phyloP scores from a whole-genome alignment of 495 filamentous ascomycete species.

The Daldinia caldariorum region DNA sequence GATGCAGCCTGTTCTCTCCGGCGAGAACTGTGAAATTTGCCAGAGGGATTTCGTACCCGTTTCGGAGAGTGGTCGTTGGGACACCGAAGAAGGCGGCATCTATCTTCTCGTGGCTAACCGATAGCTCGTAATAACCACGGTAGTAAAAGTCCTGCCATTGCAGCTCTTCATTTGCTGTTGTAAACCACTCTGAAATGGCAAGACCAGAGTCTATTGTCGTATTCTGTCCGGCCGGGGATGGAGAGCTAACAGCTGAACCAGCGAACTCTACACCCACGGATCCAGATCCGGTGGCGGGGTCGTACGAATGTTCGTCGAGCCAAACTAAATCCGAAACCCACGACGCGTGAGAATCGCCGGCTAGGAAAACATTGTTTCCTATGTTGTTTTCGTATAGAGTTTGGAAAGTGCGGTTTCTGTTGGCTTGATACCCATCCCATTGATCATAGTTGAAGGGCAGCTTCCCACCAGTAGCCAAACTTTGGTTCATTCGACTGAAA shows the following conservation, averaged over 20 bases:
- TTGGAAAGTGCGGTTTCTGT: slow-evolving; percentile 68
- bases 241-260: slow-evolving; percentile 66
- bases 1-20: slow-evolving; percentile 63
- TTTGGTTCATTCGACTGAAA: slow-evolving; percentile 66
- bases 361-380: slow-evolving; percentile 68
- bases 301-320: slow-evolving; percentile 64
- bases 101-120: slow-evolving; percentile 59
- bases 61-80: slow-evolving; percentile 54
- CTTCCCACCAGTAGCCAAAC: slow-evolving; percentile 54
- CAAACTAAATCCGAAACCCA: slow-evolving; percentile 72
- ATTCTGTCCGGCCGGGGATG: slow-evolving; percentile 62
- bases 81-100: slow-evolving; percentile 66
- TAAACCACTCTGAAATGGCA: slow-evolving; percentile 52
- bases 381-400: slow-evolving; percentile 67
- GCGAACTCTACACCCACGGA: slow-evolving; percentile 71
- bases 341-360: slow-evolving; percentile 68
- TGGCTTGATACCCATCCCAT: slow-evolving; percentile 70
- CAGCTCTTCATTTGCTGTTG: slow-evolving; percentile 64
- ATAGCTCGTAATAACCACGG: slow-evolving; percentile 67
- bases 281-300: slow-evolving; percentile 63
- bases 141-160: slow-evolving; percentile 74
- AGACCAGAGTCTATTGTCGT: slow-evolving; percentile 57
- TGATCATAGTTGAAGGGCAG: slow-evolving; percentile 67
- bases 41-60: slow-evolving; percentile 63
- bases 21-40: slow-evolving; percentile 68